Percentiles rank a stretch among this genome's conserved stretches.
Conservation (phyloP, 2,329 filamentous ascomycete species). For the Chalaropsis thielavioides region DNA sequence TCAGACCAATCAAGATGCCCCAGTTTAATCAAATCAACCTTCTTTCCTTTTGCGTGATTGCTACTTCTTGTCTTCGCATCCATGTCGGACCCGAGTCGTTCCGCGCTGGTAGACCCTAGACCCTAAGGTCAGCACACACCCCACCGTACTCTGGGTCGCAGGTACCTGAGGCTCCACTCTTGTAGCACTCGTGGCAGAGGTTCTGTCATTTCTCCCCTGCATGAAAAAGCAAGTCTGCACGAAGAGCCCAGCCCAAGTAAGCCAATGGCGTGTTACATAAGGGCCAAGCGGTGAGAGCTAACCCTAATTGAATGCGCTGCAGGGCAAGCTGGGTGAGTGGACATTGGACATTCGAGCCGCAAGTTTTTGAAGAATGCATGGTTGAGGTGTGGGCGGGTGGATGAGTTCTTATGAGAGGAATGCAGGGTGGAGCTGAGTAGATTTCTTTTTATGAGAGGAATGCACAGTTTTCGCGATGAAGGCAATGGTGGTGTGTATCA, state of each 20-base stretch:
- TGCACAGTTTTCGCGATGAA: background rate
- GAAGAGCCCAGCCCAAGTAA: background rate
- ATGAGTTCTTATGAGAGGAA: too few species aligned
- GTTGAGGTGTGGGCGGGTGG: too few species aligned
- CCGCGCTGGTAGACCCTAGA: background rate
- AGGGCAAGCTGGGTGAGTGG: background rate
- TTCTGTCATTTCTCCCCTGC: conserved; percentile 5
- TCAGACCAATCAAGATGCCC: background rate
- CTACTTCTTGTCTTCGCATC: background rate
- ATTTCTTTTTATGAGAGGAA: background rate
- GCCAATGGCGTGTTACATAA: conserved; percentile 6
- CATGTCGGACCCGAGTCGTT: background rate
- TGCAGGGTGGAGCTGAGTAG: too few species aligned
- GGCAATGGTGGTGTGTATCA: background rate
- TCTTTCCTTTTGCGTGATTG: background rate
- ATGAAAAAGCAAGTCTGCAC: background rate
- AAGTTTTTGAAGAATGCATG: too few species aligned
- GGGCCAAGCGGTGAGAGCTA: background rate
- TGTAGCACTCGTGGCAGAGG: too few species aligned
- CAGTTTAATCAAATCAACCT: background rate
- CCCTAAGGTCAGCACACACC: background rate
- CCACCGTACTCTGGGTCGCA: background rate
- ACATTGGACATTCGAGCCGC: too few species aligned
- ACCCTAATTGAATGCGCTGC: background rate
- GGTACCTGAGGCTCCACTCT: background rate